These are phyloP conservation scores for Maudiozyma bulderi DNA, from an alignment of 805 yeast species.

Conservation along the genomic window DNA sequence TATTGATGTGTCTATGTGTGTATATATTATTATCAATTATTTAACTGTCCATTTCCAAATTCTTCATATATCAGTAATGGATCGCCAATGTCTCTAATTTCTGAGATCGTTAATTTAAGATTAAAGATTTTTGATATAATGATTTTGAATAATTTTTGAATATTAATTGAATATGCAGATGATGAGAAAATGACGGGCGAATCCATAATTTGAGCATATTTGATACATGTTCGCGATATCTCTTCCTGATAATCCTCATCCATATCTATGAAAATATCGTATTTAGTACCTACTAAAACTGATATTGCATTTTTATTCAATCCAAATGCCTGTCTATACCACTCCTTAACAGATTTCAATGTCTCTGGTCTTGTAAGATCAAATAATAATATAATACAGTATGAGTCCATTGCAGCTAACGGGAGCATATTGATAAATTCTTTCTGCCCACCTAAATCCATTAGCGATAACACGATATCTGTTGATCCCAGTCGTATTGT, in stretches of 20 bases:
- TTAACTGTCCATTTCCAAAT: conserved; percentile 13
- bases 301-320: conserved; percentile 88
- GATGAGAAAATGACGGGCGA: conserved; percentile 82
- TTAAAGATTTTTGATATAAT: conserved; percentile 87
- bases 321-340: conserved; percentile 90
- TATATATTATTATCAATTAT: background rate
- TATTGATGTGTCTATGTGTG: background rate
- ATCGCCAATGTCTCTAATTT: conserved; percentile 79
- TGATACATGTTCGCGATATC: conserved; percentile 70
- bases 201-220: conserved; percentile 83
- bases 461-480: conserved; percentile 79
- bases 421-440: conserved; percentile 95
- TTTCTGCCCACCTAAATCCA: conserved; percentile 95
- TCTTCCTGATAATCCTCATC: conserved; percentile 75
- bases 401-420: conserved; percentile 83
- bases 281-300: conserved; percentile 85
- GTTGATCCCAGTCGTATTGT: conserved; percentile 76
- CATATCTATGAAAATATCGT: conserved; percentile 74
- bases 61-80: conserved; percentile 66
- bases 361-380: conserved; percentile 83
- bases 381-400: conserved; percentile 81
- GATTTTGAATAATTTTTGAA: conserved; percentile 87
- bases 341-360: conserved; percentile 78
- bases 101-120: conserved; percentile 71
- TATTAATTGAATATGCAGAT: conserved; percentile 83